Evolutionary conservation across 2,329 filamentous ascomycete species (phyloP), one percentile per base, ranked within the genome.

Genomic region (Curvularia lunata): DNA sequence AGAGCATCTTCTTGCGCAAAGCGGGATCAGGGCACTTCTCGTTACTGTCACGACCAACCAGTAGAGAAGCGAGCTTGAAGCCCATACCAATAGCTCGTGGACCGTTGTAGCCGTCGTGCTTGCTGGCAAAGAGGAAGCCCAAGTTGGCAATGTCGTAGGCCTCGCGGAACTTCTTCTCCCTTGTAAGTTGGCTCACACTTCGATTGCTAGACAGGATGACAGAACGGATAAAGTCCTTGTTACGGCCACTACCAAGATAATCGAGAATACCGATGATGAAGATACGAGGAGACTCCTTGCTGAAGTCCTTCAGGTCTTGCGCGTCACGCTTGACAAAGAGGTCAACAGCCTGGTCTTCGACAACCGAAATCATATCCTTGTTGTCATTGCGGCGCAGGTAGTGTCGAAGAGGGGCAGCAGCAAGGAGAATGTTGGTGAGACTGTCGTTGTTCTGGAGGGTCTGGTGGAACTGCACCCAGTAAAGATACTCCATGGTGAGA

Each of bases 1-100:
- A 65, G 6, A 79, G 70, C 64, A 80, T 72, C 52, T 77, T 76
- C 68, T 78, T 76, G 58, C 75, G 75, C 23, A 74, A 61, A 1
- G 64, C 56, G 10, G 69, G 66, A 23, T 79, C 76, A 19, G 74
- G 54, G 4, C 60, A 61, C 57, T 68, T 73, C 59, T 67, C 67
- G 32, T 65, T 40, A 16, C 19, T 64, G 3, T 65, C 66, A 4
- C 38, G 76, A 64, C 73, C 72, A 6, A 70, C 72, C 6, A 75
- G 73, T n/a, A 71, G 65, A 0, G 70, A 71, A 10, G 70, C 66
- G 43, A 77, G 65, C 40, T 75, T 75, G 58, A 78, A 78, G 30
- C 78, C 77, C 16, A 73, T 55, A 42, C 75, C 73, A 12, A 81
- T 76, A 0, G 71, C 67, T 18, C 65, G 61, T 5, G 71, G 65